Conservation (phyloP, 2,329 filamentous ascomycete genomes). For the Ophiocordyceps robertsii region DNA sequence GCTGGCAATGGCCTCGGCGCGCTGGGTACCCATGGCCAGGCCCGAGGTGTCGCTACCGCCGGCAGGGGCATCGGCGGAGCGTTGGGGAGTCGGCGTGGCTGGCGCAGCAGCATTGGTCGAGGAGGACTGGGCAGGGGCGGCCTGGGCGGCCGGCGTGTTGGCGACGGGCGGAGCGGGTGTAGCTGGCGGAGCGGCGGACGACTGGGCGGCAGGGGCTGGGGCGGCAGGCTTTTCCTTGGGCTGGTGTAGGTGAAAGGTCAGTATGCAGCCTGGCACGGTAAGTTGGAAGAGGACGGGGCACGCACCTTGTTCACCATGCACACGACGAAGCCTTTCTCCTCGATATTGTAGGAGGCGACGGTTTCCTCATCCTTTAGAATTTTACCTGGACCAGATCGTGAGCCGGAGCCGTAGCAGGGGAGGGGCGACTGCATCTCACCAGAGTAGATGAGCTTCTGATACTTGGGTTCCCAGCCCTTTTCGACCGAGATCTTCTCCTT, state of each 20-base stretch:
- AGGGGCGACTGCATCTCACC: constrained; percentile 40
- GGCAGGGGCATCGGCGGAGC: constrained; percentile 21
- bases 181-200: constrained; percentile 42
- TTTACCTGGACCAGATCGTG: constrained; percentile 54
- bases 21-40: constrained; percentile 74
- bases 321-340: constrained; percentile 98
- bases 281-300: background rate
- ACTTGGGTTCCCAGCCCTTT: constrained; percentile 85
- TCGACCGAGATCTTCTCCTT: constrained; percentile 87
- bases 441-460: constrained; percentile 96
- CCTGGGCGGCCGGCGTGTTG: constrained; percentile 46
- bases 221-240: constrained; percentile 49
- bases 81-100: constrained; percentile 41
- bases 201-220: constrained; percentile 37
- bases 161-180: constrained; percentile 42
- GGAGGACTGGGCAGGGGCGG: constrained; percentile 22
- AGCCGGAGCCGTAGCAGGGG: constrained; percentile 1
- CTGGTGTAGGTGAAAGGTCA: constrained; percentile 9
- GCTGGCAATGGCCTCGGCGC: constrained; percentile 69
- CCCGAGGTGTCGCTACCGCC: constrained; percentile 49
- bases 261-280: background rate
- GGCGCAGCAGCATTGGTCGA: constrained; percentile 36
- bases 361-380: constrained; percentile 97
- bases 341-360: constrained; percentile 92
- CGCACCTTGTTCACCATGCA: constrained; percentile 95